Base-by-base conservation (phyloP, 768 basidiomycete genomes). In the Dacryopinax primogenitus region DNA sequence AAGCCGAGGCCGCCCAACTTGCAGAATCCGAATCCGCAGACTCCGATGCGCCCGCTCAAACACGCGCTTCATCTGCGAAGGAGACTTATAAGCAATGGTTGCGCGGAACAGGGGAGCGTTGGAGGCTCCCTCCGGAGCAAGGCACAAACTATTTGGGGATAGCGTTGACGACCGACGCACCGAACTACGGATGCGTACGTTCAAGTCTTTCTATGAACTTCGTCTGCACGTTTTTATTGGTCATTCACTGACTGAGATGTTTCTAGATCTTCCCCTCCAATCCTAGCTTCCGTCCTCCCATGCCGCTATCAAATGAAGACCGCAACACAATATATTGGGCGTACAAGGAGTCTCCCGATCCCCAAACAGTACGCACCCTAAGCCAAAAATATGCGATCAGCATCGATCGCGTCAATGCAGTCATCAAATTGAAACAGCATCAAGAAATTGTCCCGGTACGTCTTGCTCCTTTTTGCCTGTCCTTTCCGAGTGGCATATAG, bases 201-300 rank as follows among this genome's bases (percentile, higher is more conserved):
- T n/a, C 37, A 11, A 11, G 11, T 39, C 37, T n/a, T n/a, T 39
- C n/a, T 39, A 39, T 39, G 11, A n/a, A n/a, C 37, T 11, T n/a
- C 12, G 37, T 11, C 37, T n/a, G 37, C 37, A 39, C 37, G 37
- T 39, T n/a, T n/a, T n/a, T n/a, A n/a, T n/a, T n/a, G n/a, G n/a
- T n/a, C n/a, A n/a, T n/a, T n/a, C n/a, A n/a, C n/a, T n/a, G n/a
- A 39, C 37, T 39, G 11, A 39, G 37, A 11, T 11, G 11, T n/a
- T 39, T 64, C 18, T 65, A 93, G 90, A 91, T 90, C 0, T 93
- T 93, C 73, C 89, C 90, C 13, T 78, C 89, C 75, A 94, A 95
- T 71, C 84, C 84, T 3, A 84, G 87, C 0, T 95, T 93, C 76
- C 83, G 81, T 69, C 92, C 92, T 3, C 88, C 87, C 12, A 74